Percentiles rank a stretch among this genome's conserved stretches.
Evolutionary conservation across 345 rosid species (phyloP).

Genomic region (Anastatica hierochuntica): DNA sequence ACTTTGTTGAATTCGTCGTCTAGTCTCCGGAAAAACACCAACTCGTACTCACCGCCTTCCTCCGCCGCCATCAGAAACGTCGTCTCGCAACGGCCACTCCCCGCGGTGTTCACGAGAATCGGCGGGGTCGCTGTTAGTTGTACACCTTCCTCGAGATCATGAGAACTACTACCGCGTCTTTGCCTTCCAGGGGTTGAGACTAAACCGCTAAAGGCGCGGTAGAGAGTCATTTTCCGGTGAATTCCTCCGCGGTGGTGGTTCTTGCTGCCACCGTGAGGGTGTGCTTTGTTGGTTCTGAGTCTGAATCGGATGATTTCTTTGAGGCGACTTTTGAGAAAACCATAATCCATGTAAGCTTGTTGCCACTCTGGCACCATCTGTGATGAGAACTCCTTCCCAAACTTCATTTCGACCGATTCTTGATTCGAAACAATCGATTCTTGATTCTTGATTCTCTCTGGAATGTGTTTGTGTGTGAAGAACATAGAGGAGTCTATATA

Average conservation of each 20-base stretch:
- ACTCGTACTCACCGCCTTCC: slow-evolving; percentile 30
- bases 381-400: neutral
- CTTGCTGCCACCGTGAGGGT: neutral
- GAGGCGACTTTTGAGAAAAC: slow-evolving; percentile 20
- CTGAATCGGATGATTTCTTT: slow-evolving; percentile 30
- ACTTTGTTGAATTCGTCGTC: slow-evolving; percentile 28
- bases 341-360: slow-evolving; percentile 16
- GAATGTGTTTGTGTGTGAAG: too few relatives aligned
- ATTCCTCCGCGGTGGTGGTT: too few relatives aligned
- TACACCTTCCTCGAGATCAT: neutral
- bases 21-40: slow-evolving; percentile 23
- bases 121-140: neutral
- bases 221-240: neutral
- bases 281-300: slow-evolving; percentile 7
- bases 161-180: neutral
- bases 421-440: neutral
- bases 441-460: too few relatives aligned
- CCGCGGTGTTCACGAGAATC: neutral
- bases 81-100: neutral
- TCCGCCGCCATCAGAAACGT: slow-evolving; percentile 26
- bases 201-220: neutral
- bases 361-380: slow-evolving; percentile 27
- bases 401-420: neutral
- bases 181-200: neutral
- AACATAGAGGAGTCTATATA: too few relatives aligned